Evolutionary conservation across 352 stramenopile genomes (phyloP), one percentile per base, ranked within the genome.

Genomic region (Blastocystis sp.): DNA sequence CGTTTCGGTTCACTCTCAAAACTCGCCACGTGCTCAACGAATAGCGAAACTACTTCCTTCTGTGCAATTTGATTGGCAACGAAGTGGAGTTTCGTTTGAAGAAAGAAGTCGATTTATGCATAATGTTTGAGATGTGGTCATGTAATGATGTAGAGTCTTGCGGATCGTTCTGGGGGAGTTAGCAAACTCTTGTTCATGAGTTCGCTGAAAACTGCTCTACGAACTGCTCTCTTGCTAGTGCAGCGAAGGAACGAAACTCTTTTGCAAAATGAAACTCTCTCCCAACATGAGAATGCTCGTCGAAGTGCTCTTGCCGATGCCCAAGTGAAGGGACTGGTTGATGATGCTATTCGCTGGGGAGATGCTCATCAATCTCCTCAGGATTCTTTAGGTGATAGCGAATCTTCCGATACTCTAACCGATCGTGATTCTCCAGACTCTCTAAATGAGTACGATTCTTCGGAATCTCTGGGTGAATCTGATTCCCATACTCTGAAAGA

Each of bases 1-100:
- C 53, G 43, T 85, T 68, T 68, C 20, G 20, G 1, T 85, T 24
- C 73, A 85, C 16, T 66, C 73, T 11, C 65, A 85, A 24, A 55
- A 85, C 56, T 69, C 73, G 4, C 65, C 73, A 26, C 47, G 73
- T 2, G 54, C 73, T 24, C 11, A 34, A 9, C 26, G 43, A 7
- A 30, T 85, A n/a, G 73, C 65, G 73, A 85, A 85, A n/a, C 45
- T 85, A 13, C 43, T 85, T 37, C 73, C 43, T 26, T 20, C 26
- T 20, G 53, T 85, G 0, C 41, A 66, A n/a, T 66, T 34, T 43
- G 73, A 85, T n/a, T 53, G 47, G 6, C 47, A 85, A 30, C 59
- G 63, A 45, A 56, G 26, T 1, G 20, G 26, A 3, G 41, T 85
- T 24, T 26, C 47, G 3, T 16, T 47, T 20, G 4, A 30, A 2